Evolutionary conservation across 2,329 filamentous ascomycete species (phyloP).

Genomic region (Aspergillus melleus): DNA sequence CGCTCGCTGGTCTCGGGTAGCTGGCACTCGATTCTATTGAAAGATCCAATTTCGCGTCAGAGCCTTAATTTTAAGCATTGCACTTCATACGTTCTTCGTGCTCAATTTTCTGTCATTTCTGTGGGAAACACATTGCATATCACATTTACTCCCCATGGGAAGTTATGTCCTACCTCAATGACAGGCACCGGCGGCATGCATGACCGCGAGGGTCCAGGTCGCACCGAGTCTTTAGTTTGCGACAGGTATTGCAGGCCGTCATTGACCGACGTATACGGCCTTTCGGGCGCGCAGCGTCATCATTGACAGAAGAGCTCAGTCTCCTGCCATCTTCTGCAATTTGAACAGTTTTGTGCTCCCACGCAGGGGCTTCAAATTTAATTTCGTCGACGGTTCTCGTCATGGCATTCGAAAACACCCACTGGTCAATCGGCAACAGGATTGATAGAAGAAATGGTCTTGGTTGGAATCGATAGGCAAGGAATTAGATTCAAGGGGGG

Average conservation of each 20-base stretch:
- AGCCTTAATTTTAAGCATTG: neutral
- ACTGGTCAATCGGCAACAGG: constrained; percentile 5
- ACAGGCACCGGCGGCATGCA: constrained; percentile 38
- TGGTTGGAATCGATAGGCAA: neutral
- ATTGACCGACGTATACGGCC: constrained; percentile 37
- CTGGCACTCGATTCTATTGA: constrained; percentile 34
- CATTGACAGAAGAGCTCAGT: constrained; percentile 23
- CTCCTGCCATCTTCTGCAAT: constrained; percentile 24
- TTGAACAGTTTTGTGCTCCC: constrained; percentile 29
- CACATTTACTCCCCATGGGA: neutral
- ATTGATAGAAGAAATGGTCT: neutral
- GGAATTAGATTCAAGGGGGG: neutral
- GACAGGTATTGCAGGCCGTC: constrained; percentile 40
- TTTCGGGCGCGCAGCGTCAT: constrained; percentile 28
- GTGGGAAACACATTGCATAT: neutral
- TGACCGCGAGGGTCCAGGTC: constrained; percentile 37
- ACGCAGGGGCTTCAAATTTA: constrained; percentile 20
- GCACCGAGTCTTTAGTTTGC: constrained; percentile 40
- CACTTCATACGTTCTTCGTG: neutral
- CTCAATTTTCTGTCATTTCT: neutral
- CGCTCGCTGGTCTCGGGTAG: constrained; percentile 35
- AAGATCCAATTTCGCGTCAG: constrained; percentile 9
- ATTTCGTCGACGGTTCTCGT: constrained; percentile 25
- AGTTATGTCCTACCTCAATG: constrained; percentile 27
- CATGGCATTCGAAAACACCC: constrained; percentile 21